These are phyloP conservation scores for Sugiyamaella novakii DNA, from an alignment of 1,139 yeast genomes.

Conservation along the genomic window DNA sequence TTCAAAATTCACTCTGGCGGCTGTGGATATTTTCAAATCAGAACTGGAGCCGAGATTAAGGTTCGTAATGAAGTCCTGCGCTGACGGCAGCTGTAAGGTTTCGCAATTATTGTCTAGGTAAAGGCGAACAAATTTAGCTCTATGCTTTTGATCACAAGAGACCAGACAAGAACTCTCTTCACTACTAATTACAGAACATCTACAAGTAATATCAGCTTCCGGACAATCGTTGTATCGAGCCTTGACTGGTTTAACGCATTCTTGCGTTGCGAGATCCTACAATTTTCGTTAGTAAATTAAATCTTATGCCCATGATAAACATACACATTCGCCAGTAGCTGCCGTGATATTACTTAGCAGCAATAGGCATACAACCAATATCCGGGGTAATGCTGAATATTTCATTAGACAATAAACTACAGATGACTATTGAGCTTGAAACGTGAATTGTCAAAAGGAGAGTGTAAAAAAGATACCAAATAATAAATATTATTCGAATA, in stretches of 20 bases:
- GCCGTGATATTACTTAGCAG: background rate
- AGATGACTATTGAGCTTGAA: too few species aligned
- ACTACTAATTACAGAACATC: background rate
- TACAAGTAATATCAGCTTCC: conserved; percentile 9
- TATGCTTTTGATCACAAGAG: conserved; percentile 6
- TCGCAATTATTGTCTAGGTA: conserved; percentile 10
- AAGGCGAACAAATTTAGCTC: background rate
- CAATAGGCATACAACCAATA: background rate
- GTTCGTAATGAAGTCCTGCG: background rate
- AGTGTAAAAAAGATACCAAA: too few species aligned
- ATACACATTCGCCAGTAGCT: conserved; percentile 1
- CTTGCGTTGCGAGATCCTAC: conserved; percentile 3
- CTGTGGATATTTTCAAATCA: conserved; percentile 2
- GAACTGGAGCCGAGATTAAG: background rate
- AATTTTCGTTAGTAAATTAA: background rate
- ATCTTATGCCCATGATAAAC: too few species aligned
- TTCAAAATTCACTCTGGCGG: conserved; percentile 26
- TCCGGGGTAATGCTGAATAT: conserved; percentile 2
- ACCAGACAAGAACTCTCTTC: conserved; percentile 5
- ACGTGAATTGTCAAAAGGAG: too few species aligned
- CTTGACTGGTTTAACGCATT: conserved; percentile 7
- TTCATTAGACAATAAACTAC: background rate
- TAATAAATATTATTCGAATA: background rate
- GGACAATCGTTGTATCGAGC: conserved; percentile 5
- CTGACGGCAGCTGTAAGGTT: background rate